A percentile compares a stretch with the other conserved stretches of the same genome.
Conservation (phyloP, 805 yeast genomes). For the Saccharomycopsis selenospora region DNA sequence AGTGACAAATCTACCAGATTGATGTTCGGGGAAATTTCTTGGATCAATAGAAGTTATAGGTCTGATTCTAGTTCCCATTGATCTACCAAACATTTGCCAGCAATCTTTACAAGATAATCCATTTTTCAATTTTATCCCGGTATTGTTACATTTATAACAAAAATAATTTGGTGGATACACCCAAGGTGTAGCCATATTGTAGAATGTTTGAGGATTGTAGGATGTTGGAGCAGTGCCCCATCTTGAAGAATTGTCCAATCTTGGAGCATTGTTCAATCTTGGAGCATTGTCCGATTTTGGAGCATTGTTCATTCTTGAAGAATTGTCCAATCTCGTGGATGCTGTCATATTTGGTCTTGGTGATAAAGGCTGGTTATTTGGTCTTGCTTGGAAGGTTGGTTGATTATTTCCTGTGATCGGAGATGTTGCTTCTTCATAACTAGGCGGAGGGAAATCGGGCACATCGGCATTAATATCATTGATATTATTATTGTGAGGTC, state of each 20-base stretch:
- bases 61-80: conserved; percentile 5
- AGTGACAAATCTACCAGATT: conserved; percentile 13
- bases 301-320: no score
- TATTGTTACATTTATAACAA: conserved; percentile 67
- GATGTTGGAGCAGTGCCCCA: not conserved
- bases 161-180: conserved; percentile 52
- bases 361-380: not conserved
- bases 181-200: conserved; percentile 63
- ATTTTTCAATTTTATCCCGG: conserved; percentile 55
- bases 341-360: not conserved
- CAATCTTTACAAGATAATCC: conserved; percentile 65
- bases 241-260: no score
- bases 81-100: conserved; percentile 53
- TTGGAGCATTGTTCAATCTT: no score
- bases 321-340: no score
- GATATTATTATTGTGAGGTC: no score
- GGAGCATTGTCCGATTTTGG: no score
- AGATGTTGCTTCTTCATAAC: conserved; percentile 16
- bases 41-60: conserved; percentile 10
- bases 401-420: no score
- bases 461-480: not conserved
- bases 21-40: conserved; percentile 4
- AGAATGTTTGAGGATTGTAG: not conserved
- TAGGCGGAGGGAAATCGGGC: conserved; percentile 14
- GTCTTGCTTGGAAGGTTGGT: not conserved